phyloP scores from a whole-genome alignment of 768 basidiomycete species.

The Tubosaeta brunneosetosa region DNA sequence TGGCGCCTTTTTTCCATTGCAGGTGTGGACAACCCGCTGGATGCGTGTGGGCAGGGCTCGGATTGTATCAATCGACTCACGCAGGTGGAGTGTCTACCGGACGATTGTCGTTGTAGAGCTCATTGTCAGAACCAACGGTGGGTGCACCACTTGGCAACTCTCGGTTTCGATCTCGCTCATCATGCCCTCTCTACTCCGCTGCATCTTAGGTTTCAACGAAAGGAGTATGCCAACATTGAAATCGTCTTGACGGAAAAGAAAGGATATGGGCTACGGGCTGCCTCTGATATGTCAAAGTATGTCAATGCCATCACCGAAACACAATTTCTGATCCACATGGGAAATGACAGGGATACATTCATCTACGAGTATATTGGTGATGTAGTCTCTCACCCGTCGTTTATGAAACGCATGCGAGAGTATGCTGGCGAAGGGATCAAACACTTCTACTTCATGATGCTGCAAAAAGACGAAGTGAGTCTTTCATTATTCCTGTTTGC shows the following conservation, averaged over 20 bases:
- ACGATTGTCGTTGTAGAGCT: conserved; percentile 77
- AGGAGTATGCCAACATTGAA: conserved; percentile 79
- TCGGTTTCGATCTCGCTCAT: neutral
- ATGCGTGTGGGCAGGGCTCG: conserved; percentile 80
- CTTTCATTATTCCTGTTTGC: neutral
- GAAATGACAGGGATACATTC: conserved; percentile 66
- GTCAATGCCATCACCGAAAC: conserved; percentile 20
- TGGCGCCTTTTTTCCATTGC: conserved; percentile 24
- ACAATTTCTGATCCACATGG: conserved; percentile 7
- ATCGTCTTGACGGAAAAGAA: conserved; percentile 95
- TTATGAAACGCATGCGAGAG: conserved; percentile 90
- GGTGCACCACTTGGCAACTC: conserved; percentile 7
- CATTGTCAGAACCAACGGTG: conserved; percentile 94
- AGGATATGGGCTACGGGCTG: conserved; percentile 88
- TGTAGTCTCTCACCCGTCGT: conserved; percentile 81
- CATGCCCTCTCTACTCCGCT: neutral
- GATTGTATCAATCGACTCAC: conserved; percentile 98
- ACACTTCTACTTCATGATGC: conserved; percentile 99
- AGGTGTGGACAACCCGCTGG: conserved; percentile 57
- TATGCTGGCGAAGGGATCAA: conserved; percentile 91
- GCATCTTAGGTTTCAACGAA: conserved; percentile 71
- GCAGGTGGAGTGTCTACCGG: conserved; percentile 91
- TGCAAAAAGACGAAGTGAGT: conserved; percentile 93
- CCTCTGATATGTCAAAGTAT: conserved; percentile 58
- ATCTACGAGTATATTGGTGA: conserved; percentile 99